Conservation (phyloP, 2,329 filamentous ascomycete species). For the Fusarium sp. region DNA sequence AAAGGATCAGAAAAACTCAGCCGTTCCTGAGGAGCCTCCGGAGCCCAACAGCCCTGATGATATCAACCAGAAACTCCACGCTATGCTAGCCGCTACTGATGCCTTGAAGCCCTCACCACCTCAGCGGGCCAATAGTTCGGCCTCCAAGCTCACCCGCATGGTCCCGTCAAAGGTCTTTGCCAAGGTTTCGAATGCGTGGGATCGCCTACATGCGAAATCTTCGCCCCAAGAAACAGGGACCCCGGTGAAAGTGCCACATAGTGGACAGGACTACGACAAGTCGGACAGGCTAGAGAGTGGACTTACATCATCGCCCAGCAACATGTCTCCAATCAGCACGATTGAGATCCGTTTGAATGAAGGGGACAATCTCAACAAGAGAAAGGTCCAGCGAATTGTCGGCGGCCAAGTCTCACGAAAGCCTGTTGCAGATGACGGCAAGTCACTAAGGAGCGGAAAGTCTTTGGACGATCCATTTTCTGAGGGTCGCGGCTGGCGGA, state of each 20-base stretch:
- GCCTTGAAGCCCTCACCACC: slow-evolving; percentile 46
- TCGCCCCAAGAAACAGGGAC: slow-evolving; percentile 30
- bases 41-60: slow-evolving; percentile 33
- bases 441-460: slow-evolving; percentile 39
- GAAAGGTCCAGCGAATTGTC: slow-evolving; percentile 48
- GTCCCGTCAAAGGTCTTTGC: slow-evolving; percentile 46
- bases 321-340: slow-evolving; percentile 42
- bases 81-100: slow-evolving; percentile 51
- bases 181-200: slow-evolving; percentile 50
- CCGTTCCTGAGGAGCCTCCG: not conserved
- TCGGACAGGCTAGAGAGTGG: slow-evolving; percentile 10
- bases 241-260: not conserved
- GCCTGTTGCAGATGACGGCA: slow-evolving; percentile 43
- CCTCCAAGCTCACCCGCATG: slow-evolving; percentile 43
- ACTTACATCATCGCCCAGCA: slow-evolving; percentile 5
- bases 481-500: slow-evolving; percentile 29
- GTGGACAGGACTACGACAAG: not conserved
- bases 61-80: slow-evolving; percentile 48
- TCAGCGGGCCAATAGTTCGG: slow-evolving; percentile 8
- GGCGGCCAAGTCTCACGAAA: slow-evolving; percentile 46
- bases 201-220: slow-evolving; percentile 45
- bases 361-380: slow-evolving; percentile 47
- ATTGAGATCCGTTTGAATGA: slow-evolving; percentile 50
- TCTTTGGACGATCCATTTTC: slow-evolving; percentile 46
- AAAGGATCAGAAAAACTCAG: not conserved